phyloP scores from a whole-genome alignment of 768 basidiomycete species.

The Pholiota conissans region DNA sequence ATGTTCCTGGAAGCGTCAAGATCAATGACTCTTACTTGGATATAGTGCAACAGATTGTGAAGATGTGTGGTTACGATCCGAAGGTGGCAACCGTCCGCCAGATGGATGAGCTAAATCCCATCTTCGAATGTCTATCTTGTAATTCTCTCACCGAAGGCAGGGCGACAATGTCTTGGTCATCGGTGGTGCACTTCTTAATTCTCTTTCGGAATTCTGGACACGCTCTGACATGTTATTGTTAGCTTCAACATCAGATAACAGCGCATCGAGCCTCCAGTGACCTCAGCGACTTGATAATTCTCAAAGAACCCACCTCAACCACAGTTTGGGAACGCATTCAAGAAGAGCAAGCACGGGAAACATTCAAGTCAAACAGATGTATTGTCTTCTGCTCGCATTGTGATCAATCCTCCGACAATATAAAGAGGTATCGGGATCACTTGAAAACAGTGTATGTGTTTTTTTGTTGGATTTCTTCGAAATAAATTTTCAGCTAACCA shows the following conservation, averaged over 20 bases:
- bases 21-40: too few relatives aligned
- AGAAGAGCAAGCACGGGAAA: neutral
- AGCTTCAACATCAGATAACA: neutral
- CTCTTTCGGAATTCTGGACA: too few relatives aligned
- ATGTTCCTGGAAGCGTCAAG: too few relatives aligned
- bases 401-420: too few relatives aligned
- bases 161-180: too few relatives aligned
- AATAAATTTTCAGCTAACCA: too few relatives aligned
- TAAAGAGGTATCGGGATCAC: neutral
- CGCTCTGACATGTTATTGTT: neutral
- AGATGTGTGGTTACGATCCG: constrained; percentile 3
- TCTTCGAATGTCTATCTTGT: constrained; percentile 2
- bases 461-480: neutral
- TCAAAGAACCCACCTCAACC: neutral
- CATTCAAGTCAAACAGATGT: too few relatives aligned
- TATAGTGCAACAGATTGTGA: too few relatives aligned
- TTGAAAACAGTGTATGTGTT: neutral
- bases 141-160: too few relatives aligned
- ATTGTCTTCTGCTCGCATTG: neutral
- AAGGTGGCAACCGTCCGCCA: neutral
- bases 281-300: neutral
- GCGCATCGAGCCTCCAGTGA: neutral
- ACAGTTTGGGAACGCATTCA: neutral
- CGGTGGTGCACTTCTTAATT: too few relatives aligned
- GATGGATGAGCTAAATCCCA: constrained; percentile 1